Evolutionary conservation across 148 eudicot species (phyloP).

Genomic region (Selenicereus undatus): DNA sequence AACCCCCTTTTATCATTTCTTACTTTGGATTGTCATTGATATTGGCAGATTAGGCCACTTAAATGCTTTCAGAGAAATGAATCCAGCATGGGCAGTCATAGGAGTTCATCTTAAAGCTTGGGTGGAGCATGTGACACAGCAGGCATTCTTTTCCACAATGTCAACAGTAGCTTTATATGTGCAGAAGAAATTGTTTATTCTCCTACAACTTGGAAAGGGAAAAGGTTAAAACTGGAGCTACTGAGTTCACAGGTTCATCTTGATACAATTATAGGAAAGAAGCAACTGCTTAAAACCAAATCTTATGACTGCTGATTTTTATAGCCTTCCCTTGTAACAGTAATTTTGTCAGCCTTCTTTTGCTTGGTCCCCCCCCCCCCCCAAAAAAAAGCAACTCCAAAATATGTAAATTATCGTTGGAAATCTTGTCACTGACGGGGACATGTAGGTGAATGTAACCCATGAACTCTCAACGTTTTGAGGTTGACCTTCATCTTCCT

Average conservation of each 20-base stretch:
- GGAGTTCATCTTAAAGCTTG: slow-evolving; percentile 46
- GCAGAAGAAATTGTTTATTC: neutral
- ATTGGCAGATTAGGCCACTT: slow-evolving; percentile 57
- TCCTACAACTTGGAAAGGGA: neutral
- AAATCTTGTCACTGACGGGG: neutral
- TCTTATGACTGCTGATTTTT: slow-evolving; percentile 3
- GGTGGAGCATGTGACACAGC: slow-evolving; percentile 21
- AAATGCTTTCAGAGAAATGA: slow-evolving; percentile 67
- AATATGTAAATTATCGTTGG: slow-evolving; percentile 7
- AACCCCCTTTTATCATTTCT: neutral
- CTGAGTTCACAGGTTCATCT: slow-evolving; percentile 5
- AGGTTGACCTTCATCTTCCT: neutral
- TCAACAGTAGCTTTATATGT: slow-evolving; percentile 6
- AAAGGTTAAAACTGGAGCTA: neutral
- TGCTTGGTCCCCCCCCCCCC: neutral
- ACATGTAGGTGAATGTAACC: neutral
- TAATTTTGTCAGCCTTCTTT: neutral
- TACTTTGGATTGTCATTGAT: slow-evolving; percentile 2
- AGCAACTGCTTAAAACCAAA: neutral
- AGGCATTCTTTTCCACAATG: neutral
- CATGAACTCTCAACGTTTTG: neutral
- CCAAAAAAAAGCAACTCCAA: neutral
- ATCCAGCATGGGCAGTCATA: slow-evolving; percentile 42
- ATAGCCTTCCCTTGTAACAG: slow-evolving; percentile 6
- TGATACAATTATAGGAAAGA: neutral